phyloP scores from a whole-genome alignment of 345 rosid genomes.

The Schrenkiella parvula region DNA sequence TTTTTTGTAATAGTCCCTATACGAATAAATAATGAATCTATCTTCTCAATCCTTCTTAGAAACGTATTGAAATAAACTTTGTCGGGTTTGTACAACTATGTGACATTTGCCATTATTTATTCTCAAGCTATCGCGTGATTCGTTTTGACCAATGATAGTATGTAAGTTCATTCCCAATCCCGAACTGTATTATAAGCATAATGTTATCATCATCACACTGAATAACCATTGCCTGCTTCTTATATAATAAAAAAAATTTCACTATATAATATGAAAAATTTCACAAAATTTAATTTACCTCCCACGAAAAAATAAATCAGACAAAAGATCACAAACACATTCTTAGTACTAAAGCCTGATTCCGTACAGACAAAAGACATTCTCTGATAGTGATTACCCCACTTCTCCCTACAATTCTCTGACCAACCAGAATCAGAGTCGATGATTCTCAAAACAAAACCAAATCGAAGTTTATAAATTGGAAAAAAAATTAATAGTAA shows the following conservation, averaged over 20 bases:
- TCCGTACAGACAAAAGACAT: constrained; percentile 8
- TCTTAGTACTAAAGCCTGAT: constrained; percentile 10
- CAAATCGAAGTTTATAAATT: constrained; percentile 5
- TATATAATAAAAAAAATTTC: not conserved
- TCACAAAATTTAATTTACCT: constrained; percentile 5
- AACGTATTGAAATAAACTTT: too few species aligned
- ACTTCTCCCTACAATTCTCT: constrained; percentile 22
- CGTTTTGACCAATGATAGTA: too few species aligned
- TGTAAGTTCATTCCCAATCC: too few species aligned
- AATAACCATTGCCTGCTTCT: not conserved
- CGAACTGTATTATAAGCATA: too few species aligned
- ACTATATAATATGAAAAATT: too few species aligned
- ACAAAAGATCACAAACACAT: constrained; percentile 29
- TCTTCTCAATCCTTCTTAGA: too few species aligned
- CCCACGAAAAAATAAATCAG: not conserved
- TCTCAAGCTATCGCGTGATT: too few species aligned
- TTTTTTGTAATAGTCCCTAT: too few species aligned
- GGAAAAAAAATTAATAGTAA: not conserved
- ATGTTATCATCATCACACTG: not conserved
- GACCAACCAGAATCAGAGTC: constrained; percentile 26
- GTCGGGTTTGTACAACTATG: too few species aligned
- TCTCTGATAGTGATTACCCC: constrained; percentile 10
- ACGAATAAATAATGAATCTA: too few species aligned
- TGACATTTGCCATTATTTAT: too few species aligned
- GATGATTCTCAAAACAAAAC: not conserved